Evolutionary conservation across 495 filamentous ascomycete species (phyloP).

Genomic region (Haplographium delicatum): DNA sequence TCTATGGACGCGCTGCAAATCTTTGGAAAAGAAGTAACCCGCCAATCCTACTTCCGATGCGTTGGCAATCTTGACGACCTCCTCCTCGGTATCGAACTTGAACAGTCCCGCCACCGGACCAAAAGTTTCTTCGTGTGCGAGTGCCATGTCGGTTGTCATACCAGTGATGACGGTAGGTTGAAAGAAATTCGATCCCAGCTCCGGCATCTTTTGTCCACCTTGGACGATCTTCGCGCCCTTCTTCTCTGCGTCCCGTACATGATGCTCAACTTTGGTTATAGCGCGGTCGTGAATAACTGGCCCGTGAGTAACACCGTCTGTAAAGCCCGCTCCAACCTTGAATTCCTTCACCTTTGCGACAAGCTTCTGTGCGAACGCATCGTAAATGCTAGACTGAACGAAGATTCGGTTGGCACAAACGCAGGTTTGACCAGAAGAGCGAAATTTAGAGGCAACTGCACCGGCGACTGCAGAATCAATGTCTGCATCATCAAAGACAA

Average conservation of each 20-base stretch:
- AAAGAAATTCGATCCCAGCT: conserved; percentile 72
- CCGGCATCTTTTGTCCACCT: conserved; percentile 62
- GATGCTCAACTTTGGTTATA: conserved; percentile 67
- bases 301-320: conserved; percentile 66
- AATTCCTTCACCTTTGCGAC: conserved; percentile 70
- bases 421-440: conserved; percentile 83
- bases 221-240: conserved; percentile 69
- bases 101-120: conserved; percentile 83
- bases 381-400: conserved; percentile 73
- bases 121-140: conserved; percentile 81
- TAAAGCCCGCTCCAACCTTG: conserved; percentile 72
- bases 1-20: conserved; percentile 64
- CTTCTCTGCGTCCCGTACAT: conserved; percentile 68
- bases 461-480: conserved; percentile 71
- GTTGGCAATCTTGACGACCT: conserved; percentile 78
- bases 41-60: conserved; percentile 72
- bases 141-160: conserved; percentile 76
- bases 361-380: conserved; percentile 66
- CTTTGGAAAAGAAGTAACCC: conserved; percentile 80
- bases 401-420: conserved; percentile 87
- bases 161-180: conserved; percentile 73
- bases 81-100: conserved; percentile 74
- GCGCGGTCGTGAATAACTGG: conserved; percentile 78
- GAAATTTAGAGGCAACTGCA: conserved; percentile 76
- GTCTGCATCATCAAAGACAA: conserved; percentile 89